These are phyloP conservation scores for Hysterium pulicare DNA, from an alignment of 2,329 filamentous ascomycete species.

Conservation along the genomic window DNA sequence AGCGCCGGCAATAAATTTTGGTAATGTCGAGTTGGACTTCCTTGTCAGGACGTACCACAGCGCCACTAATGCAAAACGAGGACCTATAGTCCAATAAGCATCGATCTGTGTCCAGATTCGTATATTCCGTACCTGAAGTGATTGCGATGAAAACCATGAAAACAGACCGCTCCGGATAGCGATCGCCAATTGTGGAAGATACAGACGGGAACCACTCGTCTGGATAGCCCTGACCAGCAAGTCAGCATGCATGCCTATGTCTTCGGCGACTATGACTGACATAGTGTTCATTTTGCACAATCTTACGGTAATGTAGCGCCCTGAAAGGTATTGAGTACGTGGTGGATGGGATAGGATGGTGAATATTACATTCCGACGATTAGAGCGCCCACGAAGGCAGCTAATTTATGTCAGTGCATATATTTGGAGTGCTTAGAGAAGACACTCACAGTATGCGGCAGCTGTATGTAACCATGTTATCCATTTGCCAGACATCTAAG, in stretches of 20 bases:
- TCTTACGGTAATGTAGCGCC: constrained; percentile 88
- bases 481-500: constrained; percentile 83
- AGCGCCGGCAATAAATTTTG: constrained; percentile 74
- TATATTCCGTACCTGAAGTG: constrained; percentile 67
- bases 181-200: constrained; percentile 93
- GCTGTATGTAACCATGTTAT: constrained; percentile 83
- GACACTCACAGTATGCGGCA: constrained; percentile 67
- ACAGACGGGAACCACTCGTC: constrained; percentile 97
- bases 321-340: constrained; percentile 37
- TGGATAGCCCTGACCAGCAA: constrained; percentile 49
- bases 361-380: constrained; percentile 60
- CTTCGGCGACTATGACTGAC: constrained; percentile 29
- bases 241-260: constrained; percentile 11
- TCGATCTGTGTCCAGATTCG: constrained; percentile 9
- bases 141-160: constrained; percentile 98
- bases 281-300: constrained; percentile 95
- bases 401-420: too few relatives aligned
- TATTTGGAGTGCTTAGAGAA: not conserved
- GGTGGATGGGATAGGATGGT: constrained; percentile 10
- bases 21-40: constrained; percentile 68
- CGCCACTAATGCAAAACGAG: constrained; percentile 84
- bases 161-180: constrained; percentile 92
- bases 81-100: constrained; percentile 60
- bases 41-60: constrained; percentile 90
- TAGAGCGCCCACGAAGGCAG: constrained; percentile 82